Percentiles rank a stretch among this genome's conserved stretches.
Evolutionary conservation across 495 filamentous ascomycete species (phyloP).

Genomic region (Talaromyces adpressus): DNA sequence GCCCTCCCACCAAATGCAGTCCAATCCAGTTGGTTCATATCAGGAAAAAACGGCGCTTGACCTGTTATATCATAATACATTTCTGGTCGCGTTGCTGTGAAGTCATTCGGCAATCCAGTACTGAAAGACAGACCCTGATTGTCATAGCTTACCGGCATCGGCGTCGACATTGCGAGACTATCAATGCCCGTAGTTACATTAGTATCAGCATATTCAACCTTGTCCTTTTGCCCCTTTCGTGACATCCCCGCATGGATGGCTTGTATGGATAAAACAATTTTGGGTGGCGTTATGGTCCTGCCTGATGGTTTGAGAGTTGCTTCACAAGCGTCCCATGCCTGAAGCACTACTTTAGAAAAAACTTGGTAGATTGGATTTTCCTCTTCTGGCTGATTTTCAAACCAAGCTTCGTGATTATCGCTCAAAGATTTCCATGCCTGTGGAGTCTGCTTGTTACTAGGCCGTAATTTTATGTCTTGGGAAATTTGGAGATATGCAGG

Average conservation of each 20-base stretch:
- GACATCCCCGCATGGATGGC: slow-evolving; percentile 16
- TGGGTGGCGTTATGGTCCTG: slow-evolving; percentile 21
- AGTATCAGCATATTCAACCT: slow-evolving; percentile 12
- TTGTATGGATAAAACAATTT: slow-evolving; percentile 34
- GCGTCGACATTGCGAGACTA: slow-evolving; percentile 11
- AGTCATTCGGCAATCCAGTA: slow-evolving; percentile 12
- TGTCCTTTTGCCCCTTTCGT: slow-evolving; percentile 3
- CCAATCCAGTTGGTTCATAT: slow-evolving; percentile 25
- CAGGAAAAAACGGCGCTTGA: slow-evolving; percentile 13
- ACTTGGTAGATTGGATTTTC: slow-evolving; percentile 31
- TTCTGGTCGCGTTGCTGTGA: slow-evolving; percentile 6
- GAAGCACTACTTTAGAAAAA: slow-evolving; percentile 37
- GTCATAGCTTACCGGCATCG: slow-evolving; percentile 14
- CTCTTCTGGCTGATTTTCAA: slow-evolving; percentile 9
- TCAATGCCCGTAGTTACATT: slow-evolving; percentile 12
- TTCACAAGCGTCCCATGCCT: slow-evolving; percentile 36
- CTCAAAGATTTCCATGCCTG: slow-evolving; percentile 42
- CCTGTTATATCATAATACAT: slow-evolving; percentile 15
- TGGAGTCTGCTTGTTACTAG: slow-evolving; percentile 21
- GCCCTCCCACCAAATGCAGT: not conserved
- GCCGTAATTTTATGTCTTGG: slow-evolving; percentile 36
- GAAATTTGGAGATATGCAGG: slow-evolving; percentile 43
- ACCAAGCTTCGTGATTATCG: slow-evolving; percentile 41
- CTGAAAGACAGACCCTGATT: slow-evolving; percentile 11
- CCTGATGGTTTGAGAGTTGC: slow-evolving; percentile 12